These are phyloP conservation scores for Backusella macrospora DNA, from an alignment of 192 early-diverging fungal genomes.

Conservation along the genomic window DNA sequence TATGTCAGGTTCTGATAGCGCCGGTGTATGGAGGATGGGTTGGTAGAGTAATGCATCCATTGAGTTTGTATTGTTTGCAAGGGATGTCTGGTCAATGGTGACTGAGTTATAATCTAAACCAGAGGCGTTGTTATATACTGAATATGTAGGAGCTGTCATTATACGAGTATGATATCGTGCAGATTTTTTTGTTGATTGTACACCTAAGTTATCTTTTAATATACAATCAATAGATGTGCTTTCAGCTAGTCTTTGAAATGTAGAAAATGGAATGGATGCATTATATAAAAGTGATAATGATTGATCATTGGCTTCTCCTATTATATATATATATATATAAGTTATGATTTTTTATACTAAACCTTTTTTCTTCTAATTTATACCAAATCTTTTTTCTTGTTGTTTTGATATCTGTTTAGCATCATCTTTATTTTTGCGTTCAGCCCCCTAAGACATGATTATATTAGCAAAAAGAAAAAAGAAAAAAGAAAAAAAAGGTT, in stretches of 20 bases:
- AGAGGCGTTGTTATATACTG: constrained; percentile 1
- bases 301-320: constrained; percentile 35
- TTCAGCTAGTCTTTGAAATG: constrained; percentile 18
- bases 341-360: not conserved
- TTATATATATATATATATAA: not conserved
- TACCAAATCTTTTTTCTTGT: constrained; percentile 57
- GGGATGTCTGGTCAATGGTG: not conserved
- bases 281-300: constrained; percentile 32
- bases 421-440: constrained; percentile 79
- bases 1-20: not conserved
- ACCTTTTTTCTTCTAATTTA: not conserved
- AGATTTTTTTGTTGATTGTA: not conserved
- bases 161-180: constrained; percentile 16
- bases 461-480: too few relatives aligned
- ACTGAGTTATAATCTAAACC: not conserved
- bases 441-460: constrained; percentile 52
- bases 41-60: not conserved
- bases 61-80: not conserved
- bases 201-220: not conserved
- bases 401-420: constrained; percentile 66
- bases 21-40: not conserved
- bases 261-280: constrained; percentile 18
- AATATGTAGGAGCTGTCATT: constrained; percentile 15
- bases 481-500: not conserved
- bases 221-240: constrained; percentile 5